Percentiles rank a stretch among this genome's conserved stretches.
Evolutionary conservation across 345 rosid species (phyloP).

Genomic region (Schrenkiella parvula): DNA sequence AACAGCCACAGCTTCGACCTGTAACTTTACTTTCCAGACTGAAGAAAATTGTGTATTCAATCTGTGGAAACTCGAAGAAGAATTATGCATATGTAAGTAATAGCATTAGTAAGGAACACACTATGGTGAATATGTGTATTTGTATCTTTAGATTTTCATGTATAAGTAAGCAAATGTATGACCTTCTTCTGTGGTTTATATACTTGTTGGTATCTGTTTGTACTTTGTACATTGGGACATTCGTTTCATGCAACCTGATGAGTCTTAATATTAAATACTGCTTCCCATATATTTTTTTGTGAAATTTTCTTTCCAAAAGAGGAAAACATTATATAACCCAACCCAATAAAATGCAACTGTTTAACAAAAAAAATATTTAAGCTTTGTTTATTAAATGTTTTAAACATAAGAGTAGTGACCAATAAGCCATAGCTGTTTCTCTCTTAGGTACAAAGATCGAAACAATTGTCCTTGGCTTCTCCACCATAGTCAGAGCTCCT

Average conservation of each 20-base stretch:
- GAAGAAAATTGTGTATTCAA: not conserved
- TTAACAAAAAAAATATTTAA: too few relatives aligned
- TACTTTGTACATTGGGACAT: not conserved
- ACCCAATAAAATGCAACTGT: too few relatives aligned
- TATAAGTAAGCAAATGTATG: not conserved
- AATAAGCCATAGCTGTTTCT: too few relatives aligned
- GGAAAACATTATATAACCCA: too few relatives aligned
- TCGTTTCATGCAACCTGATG: not conserved
- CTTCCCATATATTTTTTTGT: too few relatives aligned
- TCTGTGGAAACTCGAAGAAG: not conserved
- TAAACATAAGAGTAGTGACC: too few relatives aligned
- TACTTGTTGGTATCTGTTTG: not conserved
- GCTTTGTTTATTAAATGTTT: too few relatives aligned
- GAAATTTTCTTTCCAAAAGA: too few relatives aligned
- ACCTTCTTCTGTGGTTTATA: not conserved
- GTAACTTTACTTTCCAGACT: constrained; percentile 13
- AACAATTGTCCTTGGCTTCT: too few relatives aligned
- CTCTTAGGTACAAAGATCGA: too few relatives aligned
- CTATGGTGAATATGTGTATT: not conserved
- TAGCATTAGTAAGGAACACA: not conserved
- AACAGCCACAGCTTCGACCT: constrained; percentile 82
- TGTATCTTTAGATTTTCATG: constrained; percentile 4
- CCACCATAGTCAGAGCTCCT: too few relatives aligned
- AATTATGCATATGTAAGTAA: not conserved
- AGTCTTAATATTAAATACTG: not conserved